Percentiles rank a stretch among this genome's conserved stretches.
Conservation (phyloP, 768 basidiomycete species). For the Pisolithus tinctorius region DNA sequence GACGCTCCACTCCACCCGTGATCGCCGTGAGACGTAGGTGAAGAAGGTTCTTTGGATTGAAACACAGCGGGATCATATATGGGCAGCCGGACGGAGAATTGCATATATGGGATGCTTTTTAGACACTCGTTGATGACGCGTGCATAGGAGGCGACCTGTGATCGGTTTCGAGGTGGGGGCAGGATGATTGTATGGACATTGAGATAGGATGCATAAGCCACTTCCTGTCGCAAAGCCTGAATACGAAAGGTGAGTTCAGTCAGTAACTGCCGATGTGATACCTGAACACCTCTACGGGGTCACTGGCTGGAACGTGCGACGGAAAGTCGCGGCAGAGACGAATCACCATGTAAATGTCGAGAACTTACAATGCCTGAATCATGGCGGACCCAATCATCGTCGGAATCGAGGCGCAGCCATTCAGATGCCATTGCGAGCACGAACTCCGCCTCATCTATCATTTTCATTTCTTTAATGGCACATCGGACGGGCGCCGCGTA, state of each 20-base stretch:
- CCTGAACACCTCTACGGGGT: constrained; percentile 15
- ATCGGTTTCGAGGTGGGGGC: constrained; percentile 80
- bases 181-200: constrained; percentile 80
- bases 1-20: constrained; percentile 21
- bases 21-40: constrained; percentile 20
- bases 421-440: constrained; percentile 78
- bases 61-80: constrained; percentile 71
- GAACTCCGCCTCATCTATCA: constrained; percentile 65
- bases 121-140: constrained; percentile 81
- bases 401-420: constrained; percentile 92
- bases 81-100: constrained; percentile 77
- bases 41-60: constrained; percentile 30
- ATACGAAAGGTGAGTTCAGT: constrained; percentile 6
- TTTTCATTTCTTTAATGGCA: constrained; percentile 10
- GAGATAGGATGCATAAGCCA: constrained; percentile 89
- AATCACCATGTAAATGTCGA: constrained; percentile 4
- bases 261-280: constrained; percentile 5
- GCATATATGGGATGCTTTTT: constrained; percentile 60
- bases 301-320: constrained; percentile 11
- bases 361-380: constrained; percentile 87
- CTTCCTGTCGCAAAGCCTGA: constrained; percentile 89
- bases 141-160: constrained; percentile 86
- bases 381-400: constrained; percentile 90
- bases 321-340: constrained; percentile 6
- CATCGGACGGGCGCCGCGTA: constrained; percentile 8